Conservation (phyloP, 352 stramenopile genomes). For the Globisporangium radiosum region DNA sequence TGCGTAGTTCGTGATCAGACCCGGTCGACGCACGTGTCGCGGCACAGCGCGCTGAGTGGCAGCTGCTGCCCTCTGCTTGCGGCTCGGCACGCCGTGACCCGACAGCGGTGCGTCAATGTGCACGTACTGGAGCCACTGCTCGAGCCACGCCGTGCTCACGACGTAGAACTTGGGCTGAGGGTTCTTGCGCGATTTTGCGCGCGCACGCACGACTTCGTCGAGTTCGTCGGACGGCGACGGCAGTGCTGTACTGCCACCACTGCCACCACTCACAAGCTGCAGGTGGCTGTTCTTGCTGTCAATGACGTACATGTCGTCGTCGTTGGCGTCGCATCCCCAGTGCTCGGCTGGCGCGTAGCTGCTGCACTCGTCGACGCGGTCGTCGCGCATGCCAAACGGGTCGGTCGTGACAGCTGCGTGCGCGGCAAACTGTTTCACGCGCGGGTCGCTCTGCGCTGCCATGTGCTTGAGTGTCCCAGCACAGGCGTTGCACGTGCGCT, state of each 20-base stretch:
- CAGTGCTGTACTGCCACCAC: background rate
- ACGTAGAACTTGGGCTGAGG: slow-evolving; percentile 31
- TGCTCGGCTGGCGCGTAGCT: background rate
- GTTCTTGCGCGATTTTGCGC: slow-evolving; percentile 22
- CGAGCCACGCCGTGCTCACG: slow-evolving; percentile 52
- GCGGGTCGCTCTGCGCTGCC: slow-evolving; percentile 45
- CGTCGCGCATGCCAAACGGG: slow-evolving; percentile 5
- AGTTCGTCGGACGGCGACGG: slow-evolving; percentile 32
- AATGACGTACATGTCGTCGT: slow-evolving; percentile 15
- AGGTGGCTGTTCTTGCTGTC: slow-evolving; percentile 7
- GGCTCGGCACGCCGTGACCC: slow-evolving; percentile 8
- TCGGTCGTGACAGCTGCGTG: background rate
- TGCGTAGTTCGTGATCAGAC: slow-evolving; percentile 58
- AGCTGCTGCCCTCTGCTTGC: slow-evolving; percentile 3
- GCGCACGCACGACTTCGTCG: slow-evolving; percentile 44
- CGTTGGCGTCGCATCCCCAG: slow-evolving; percentile 2
- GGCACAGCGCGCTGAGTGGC: slow-evolving; percentile 3
- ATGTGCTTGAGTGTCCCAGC: slow-evolving; percentile 55
- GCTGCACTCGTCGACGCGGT: background rate
- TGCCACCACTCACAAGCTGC: slow-evolving; percentile 1
- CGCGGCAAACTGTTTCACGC: slow-evolving; percentile 47
- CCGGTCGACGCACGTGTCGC: slow-evolving; percentile 28
- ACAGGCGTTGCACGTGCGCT: slow-evolving; percentile 68
- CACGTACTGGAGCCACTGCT: slow-evolving; percentile 66
- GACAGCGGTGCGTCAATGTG: slow-evolving; percentile 24